Evolutionary conservation across 306 rosid species (phyloP), one percentile per base, ranked within the genome.

Genomic region (Styphnolobium japonicum): DNA sequence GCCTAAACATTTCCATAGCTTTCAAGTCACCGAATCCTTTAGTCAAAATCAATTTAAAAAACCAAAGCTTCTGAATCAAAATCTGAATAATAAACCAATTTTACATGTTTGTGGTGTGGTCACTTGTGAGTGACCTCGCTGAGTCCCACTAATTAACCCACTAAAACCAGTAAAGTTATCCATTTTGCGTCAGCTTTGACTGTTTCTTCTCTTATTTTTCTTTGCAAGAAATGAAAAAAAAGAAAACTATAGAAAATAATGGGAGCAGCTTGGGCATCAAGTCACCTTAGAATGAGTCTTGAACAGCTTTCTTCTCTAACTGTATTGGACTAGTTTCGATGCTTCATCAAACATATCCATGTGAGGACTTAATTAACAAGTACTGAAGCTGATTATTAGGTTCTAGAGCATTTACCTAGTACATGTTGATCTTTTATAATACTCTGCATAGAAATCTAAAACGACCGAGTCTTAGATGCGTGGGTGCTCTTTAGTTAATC

Each of bases 11-110:
- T 79, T 60, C 71, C 69, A 66, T 80, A 8, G 63, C 80, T 76
- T 80, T 85, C 77, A 65, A 40, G 68, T 57, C 85, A 81, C 83
- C 75, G 60, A 81, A 73, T 15, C 60, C 74, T 49, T 73, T 81
- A 81, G 79, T 82, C 81, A 85, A 75, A 53, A 73, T 73, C 71
- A 78, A 25, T 25, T 78, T 67, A 12, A 7, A 79, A 19, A 83
- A 57, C 58, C 74, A 55, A 53, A 55, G 46, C 58, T 71, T 33
- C 40, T 40, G 12, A 5, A 33, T 52, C 53, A 37, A 58, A 14
- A 15, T 16, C n/a, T 11, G 0, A 60, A 39, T 56, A 36, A 7
- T 8, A 71, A 64, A 46, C 71, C 60, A 83, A 45, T 33, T 25
- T 56, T 14, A 45, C 76, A 33, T 45, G 36, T 45, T 15, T 70